Evolutionary conservation across 2,329 filamentous ascomycete species (phyloP), one percentile per base, ranked within the genome.

Genomic region (Colletotrichum sp.): DNA sequence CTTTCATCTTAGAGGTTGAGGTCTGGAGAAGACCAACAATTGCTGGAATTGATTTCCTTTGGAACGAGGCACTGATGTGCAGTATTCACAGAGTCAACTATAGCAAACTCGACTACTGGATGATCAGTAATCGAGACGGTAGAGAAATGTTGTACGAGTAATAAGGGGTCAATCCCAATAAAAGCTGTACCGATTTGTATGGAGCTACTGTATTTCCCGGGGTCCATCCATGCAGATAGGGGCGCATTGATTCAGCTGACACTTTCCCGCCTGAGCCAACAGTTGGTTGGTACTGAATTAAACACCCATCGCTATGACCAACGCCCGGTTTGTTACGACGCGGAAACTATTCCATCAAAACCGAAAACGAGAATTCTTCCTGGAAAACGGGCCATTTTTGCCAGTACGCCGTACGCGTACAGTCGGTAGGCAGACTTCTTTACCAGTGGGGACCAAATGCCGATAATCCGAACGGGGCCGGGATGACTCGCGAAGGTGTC

Each of bases 381-480:
- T 12, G 2, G 5, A 21, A 18, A 7, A 16, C 63, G 63, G 63
- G 63, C 34, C 36, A 21, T 55, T 1, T 0, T 49, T 49, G 44
- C 1, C 6, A 4, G 44, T 7, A 49, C 18, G 44, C 18, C 44
- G 44, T 49, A 49, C 10, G 44, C 44, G n/a, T 49, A 49, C 18
- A 49, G n/a, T 49, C 6, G 44, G n/a, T 21, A 49, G 10, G 2
- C 2, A 21, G 44, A 1, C 10, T 7, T 21, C 44, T 21, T 7
- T 13, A 21, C 10, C n/a, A 49, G 69, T 71, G 69, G 69, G 44
- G 60, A 9, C 12, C 18, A 12, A 36, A 28, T 60, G 69, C 69
- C 69, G 69, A 44, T 67, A 32, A 67, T n/a, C 69, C 69, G 69
- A 16, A 26, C n/a, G 13, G 18, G 36, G 21, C 28, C 30, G 16